A percentile compares a stretch with the other conserved stretches of the same genome.
Conservation (phyloP, 169 alveolate genomes). For the Plasmodium sp. region DNA sequence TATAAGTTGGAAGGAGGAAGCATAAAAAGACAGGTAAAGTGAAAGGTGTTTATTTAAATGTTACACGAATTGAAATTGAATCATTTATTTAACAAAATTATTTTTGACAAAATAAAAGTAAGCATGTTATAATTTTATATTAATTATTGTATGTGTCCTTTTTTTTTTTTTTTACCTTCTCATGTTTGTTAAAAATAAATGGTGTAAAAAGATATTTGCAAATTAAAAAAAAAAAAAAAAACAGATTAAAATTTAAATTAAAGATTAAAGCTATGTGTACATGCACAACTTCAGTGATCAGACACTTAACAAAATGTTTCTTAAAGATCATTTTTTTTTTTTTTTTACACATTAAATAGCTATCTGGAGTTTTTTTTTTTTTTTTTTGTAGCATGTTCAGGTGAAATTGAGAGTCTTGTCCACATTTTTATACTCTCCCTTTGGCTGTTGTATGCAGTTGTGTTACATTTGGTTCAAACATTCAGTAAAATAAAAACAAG, state of each 20-base stretch:
- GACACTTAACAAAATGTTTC: background rate
- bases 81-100: background rate
- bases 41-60: background rate
- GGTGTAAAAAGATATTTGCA: background rate
- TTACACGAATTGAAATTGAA: conserved; percentile 3
- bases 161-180: background rate
- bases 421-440: background rate
- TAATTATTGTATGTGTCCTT: background rate
- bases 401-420: background rate
- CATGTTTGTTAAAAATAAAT: conserved; percentile 6
- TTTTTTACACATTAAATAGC: background rate
- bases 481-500: conserved; percentile 13
- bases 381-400: background rate
- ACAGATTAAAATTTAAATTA: background rate
- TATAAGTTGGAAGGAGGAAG: background rate
- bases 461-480: background rate
- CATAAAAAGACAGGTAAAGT: conserved; percentile 28
- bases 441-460: background rate
- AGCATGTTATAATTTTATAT: background rate
- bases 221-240: background rate
- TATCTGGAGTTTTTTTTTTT: conserved; percentile 4
- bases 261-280: conserved; percentile 10
- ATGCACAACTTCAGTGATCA: conserved; percentile 18
- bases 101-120: conserved; percentile 3
- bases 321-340: conserved; percentile 18